Conservation (phyloP, 345 rosid species). For the Syzygium aromaticum region DNA sequence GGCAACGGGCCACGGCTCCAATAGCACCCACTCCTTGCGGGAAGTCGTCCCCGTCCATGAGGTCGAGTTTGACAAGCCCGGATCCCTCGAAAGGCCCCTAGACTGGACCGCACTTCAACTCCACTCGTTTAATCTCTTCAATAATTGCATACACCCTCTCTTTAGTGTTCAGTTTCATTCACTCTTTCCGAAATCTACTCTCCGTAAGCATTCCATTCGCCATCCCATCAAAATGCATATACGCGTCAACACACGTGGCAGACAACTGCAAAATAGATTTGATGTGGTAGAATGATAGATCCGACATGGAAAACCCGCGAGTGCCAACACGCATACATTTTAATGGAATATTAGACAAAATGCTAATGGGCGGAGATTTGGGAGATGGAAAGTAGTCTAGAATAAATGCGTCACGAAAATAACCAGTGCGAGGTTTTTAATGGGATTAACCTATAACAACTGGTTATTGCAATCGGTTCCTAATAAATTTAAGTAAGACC, state of each 20-base stretch:
- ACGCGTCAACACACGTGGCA: neutral
- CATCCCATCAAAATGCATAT: neutral
- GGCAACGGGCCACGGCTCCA: neutral
- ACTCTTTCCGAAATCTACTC: neutral
- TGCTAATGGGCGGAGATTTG: neutral
- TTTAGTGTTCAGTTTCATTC: neutral
- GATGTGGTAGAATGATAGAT: neutral
- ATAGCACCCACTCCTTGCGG: neutral
- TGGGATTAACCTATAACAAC: neutral
- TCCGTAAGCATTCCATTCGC: neutral
- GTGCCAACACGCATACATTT: neutral
- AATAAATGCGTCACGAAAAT: neutral
- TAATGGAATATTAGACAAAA: neutral
- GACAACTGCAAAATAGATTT: neutral
- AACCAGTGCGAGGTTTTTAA: fast-evolving
- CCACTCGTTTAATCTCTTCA: neutral
- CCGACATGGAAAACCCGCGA: neutral
- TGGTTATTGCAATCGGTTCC: neutral
- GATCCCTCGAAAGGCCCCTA: neutral
- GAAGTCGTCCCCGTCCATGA: neutral
- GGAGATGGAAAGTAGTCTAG: neutral
- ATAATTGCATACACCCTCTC: neutral
- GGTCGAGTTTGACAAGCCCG: neutral
- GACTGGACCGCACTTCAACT: neutral
- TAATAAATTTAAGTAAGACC: neutral